phyloP scores from a whole-genome alignment of 345 rosid species.

The Syzygium oleosum region DNA sequence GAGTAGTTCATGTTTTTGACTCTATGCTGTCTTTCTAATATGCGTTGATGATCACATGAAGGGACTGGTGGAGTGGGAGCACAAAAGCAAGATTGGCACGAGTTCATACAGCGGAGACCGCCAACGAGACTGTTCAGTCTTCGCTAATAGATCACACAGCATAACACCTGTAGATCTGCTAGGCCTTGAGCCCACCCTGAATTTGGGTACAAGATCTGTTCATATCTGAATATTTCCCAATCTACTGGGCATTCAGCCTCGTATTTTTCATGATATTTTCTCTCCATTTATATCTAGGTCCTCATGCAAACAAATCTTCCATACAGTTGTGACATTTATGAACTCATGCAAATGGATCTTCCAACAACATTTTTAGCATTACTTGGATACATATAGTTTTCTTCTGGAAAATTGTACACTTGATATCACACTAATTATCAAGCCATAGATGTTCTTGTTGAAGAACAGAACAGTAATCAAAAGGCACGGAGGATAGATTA shows the following conservation, averaged over 20 bases:
- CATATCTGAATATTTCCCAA: neutral
- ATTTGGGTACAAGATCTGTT: neutral
- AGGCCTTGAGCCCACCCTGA: neutral
- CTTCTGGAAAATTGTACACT: neutral
- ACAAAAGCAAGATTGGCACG: conserved; percentile 40
- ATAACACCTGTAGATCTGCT: neutral
- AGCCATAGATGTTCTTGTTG: neutral
- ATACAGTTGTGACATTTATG: neutral
- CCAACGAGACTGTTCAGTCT: neutral
- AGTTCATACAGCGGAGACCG: neutral
- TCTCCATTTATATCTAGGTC: neutral
- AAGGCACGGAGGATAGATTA: neutral
- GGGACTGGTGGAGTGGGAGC: conserved; percentile 73
- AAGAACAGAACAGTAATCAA: neutral
- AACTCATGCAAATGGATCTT: neutral
- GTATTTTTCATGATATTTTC: neutral
- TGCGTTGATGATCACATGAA: neutral
- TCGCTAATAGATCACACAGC: neutral
- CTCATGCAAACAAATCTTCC: neutral
- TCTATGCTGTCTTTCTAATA: neutral
- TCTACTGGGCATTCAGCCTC: neutral
- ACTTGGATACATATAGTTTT: neutral
- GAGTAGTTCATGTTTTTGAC: neutral
- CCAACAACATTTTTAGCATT: neutral
- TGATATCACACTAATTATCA: neutral